Percentiles rank a stretch among this genome's conserved stretches.
These are phyloP conservation scores for Diplocarpon rosae DNA, from an alignment of 2,329 filamentous ascomycete species.

Conservation along the genomic window DNA sequence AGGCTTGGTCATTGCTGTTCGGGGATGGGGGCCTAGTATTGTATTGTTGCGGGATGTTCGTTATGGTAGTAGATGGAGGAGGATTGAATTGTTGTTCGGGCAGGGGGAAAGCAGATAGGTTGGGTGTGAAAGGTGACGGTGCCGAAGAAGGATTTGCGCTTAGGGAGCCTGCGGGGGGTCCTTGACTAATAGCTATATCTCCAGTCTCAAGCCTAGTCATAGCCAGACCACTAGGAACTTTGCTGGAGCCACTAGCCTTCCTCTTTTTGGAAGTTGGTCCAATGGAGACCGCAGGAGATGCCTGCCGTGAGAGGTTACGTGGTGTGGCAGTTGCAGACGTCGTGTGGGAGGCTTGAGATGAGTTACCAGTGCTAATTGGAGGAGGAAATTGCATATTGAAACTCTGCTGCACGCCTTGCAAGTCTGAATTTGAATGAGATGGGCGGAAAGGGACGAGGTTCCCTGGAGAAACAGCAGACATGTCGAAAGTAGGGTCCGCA, in stretches of 20 bases:
- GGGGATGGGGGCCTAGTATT: slow-evolving; percentile 54
- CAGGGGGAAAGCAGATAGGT: slow-evolving; percentile 33
- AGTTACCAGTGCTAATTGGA: slow-evolving; percentile 22
- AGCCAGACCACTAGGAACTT: slow-evolving; percentile 60
- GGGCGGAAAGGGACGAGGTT: slow-evolving; percentile 38
- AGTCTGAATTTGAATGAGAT: slow-evolving; percentile 52
- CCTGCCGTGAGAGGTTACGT: slow-evolving; percentile 58
- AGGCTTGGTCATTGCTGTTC: slow-evolving; percentile 48
- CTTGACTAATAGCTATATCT: slow-evolving; percentile 28
- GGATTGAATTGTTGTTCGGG: slow-evolving; percentile 24
- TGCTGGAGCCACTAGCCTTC: slow-evolving; percentile 60
- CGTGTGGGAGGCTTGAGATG: slow-evolving; percentile 29
- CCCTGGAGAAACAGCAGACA: slow-evolving; percentile 14
- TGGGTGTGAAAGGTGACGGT: slow-evolving; percentile 44
- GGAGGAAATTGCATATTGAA: slow-evolving; percentile 27
- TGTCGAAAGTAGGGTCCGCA: slow-evolving; percentile 20
- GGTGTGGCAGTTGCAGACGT: slow-evolving; percentile 41
- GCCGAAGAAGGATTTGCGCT: slow-evolving; percentile 29
- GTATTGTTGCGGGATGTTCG: slow-evolving; percentile 33
- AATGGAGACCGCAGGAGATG: slow-evolving; percentile 54
- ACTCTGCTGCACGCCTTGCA: slow-evolving; percentile 43
- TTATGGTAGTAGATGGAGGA: slow-evolving; percentile 13
- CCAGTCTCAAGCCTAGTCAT: slow-evolving; percentile 73
- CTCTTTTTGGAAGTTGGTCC: slow-evolving; percentile 68
- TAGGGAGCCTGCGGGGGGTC: slow-evolving; percentile 29